Base-by-base conservation (phyloP, 345 rosid genomes). In the Carallia brachiata region DNA sequence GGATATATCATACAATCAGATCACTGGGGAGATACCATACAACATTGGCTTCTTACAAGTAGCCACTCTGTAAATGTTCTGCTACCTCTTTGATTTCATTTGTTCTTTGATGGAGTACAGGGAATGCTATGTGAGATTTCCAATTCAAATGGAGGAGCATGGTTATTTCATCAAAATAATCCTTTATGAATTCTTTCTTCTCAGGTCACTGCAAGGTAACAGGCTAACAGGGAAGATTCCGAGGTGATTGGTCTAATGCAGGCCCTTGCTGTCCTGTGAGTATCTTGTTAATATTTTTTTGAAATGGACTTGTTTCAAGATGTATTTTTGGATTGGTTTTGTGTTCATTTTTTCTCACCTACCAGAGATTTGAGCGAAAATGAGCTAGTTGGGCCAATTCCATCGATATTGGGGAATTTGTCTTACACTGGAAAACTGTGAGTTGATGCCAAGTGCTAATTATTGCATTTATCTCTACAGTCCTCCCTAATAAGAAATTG, bases 241-340 rank as follows among this genome's bases (percentile, higher is more conserved):
- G 97, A 90, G 63, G 98, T 92, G 48, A 79, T 96, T 61, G 99
- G 99, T 65, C 70, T 96, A 65, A 92, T 96, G 99, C 99, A 96
- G 82, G 99, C 99, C 58, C 85, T 96, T 16, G 99, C 98, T 52
- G 97, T 96, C 48, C 68, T 96, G 99, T 96, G 82, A 80, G 98
- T 83, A 19, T 37, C 7, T 6, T 9, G 8, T 62, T 7, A 10
- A 17, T 15, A 12, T 15, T 44, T 4, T 44, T 44, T 12, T 13
- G 50, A 44, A 44, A 44, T 2, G 16, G 16, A 12, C 16, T 1
- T 12, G 50, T 44, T 12, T 1, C 5, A 0, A 0, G 16, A 10
- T 12, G 50, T 10, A 44, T 10, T 44, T 44, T 44, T 44, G 17
- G 16, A 13, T 10, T 44, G 12, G 13, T 44, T 44, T 12, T 44